Conservation (phyloP, 331 rosid genomes). For the Malus hybrid region DNA sequence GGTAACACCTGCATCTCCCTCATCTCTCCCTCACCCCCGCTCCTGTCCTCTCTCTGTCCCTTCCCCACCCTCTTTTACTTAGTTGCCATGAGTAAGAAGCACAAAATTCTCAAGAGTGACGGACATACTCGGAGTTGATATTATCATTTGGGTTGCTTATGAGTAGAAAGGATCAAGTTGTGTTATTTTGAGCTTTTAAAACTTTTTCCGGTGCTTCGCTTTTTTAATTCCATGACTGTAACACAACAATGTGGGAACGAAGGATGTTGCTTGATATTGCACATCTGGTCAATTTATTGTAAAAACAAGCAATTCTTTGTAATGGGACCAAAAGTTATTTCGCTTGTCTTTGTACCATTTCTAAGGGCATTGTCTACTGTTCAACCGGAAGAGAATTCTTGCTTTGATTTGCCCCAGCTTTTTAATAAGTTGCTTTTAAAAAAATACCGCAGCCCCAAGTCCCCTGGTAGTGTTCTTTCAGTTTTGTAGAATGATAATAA, state of each 20-base stretch:
- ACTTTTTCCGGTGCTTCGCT: not conserved
- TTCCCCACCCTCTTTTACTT: too few relatives aligned
- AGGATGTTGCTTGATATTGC: not conserved
- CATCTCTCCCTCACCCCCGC: not conserved
- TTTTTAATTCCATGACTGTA: not conserved
- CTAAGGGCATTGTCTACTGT: not conserved
- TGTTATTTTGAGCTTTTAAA: not conserved
- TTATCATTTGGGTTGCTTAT: not conserved
- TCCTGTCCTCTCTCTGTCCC: not conserved
- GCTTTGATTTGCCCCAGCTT: too few relatives aligned
- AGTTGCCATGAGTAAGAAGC: not conserved
- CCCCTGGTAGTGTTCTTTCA: too few relatives aligned
- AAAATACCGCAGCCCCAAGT: too few relatives aligned
- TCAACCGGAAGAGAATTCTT: too few relatives aligned
- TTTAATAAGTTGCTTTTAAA: too few relatives aligned
- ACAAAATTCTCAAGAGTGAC: not conserved
- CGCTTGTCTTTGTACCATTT: not conserved
- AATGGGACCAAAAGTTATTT: too few relatives aligned
- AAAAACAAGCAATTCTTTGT: not conserved
- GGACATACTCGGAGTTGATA: not conserved
- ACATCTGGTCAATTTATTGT: not conserved
- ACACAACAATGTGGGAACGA: not conserved
- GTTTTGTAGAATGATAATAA: too few relatives aligned
- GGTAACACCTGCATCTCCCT: constrained; percentile 21
- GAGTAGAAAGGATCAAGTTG: not conserved